Evolutionary conservation across 192 early-diverging fungal genomes (phyloP).

Genomic region (Kickxella alabastrina): DNA sequence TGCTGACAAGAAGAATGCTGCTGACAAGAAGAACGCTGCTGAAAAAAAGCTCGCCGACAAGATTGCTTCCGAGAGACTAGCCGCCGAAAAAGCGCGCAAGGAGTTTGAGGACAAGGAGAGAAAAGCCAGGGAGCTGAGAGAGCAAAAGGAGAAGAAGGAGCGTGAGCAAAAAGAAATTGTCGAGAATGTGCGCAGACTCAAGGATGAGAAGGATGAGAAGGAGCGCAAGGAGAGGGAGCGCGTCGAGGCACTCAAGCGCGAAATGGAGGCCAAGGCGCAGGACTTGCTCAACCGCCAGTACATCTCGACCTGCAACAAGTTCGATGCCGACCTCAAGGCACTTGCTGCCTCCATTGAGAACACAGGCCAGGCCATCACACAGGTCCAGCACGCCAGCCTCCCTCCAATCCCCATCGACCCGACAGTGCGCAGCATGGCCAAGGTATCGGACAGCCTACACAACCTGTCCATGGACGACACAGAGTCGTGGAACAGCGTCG

Average conservation of each 20-base stretch:
- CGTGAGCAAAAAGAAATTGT: neutral
- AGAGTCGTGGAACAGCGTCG: conserved; percentile 34
- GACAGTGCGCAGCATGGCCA: conserved; percentile 17
- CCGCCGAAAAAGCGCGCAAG: too few species aligned
- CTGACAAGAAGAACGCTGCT: neutral
- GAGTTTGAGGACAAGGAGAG: neutral
- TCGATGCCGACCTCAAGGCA: conserved; percentile 38
- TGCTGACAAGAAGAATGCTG: neutral
- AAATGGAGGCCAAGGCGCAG: conserved; percentile 21
- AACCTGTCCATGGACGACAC: conserved; percentile 39
- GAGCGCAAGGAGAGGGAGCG: conserved; percentile 7
- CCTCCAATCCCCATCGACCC: conserved; percentile 38
- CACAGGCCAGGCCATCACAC: conserved; percentile 20
- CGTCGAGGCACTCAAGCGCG: conserved; percentile 11
- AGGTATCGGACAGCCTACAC: conserved; percentile 13
- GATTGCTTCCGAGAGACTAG: neutral
- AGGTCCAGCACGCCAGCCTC: conserved; percentile 23
- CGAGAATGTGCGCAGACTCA: neutral
- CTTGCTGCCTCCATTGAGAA: conserved; percentile 17
- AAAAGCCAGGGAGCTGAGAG: neutral
- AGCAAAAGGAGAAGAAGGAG: neutral
- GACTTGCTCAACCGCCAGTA: conserved; percentile 38
- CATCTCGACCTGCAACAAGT: conserved; percentile 35
- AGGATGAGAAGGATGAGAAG: conserved; percentile 1
- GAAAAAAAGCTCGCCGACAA: neutral